Base-by-base conservation (phyloP, 2,329 filamentous ascomycete species). In the Zalaria sp. region DNA sequence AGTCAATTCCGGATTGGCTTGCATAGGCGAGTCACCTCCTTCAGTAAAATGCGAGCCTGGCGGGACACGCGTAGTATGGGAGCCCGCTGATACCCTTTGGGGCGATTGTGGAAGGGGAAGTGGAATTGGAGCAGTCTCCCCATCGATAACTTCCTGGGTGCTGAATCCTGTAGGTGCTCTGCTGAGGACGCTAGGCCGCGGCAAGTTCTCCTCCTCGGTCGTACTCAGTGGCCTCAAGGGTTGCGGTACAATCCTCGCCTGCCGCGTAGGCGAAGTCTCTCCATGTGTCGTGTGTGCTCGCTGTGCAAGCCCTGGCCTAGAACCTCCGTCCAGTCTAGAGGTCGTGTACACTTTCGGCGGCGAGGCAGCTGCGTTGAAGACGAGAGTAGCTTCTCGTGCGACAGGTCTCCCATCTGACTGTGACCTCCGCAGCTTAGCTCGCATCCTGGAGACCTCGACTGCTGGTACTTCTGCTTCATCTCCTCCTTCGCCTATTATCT, bases 401-500 rank as follows among this genome's bases (percentile, higher is more conserved):
- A 2, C 54, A 49, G 40, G 46, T 34, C 44, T 45, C 36, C 53
- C 43, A 35, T 54, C 56, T 27, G 54, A 53, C 35, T 50, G 47
- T 5, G 53, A 57, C 34, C 55, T 44, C 31, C 42, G 36, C 43
- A 55, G 43, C 26, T 41, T 47, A 5, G 50, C 57, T 59, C 72
- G 79, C 47, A 64, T 67, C 56, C 67, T 71, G 4, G 77, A 79
- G 42, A 94, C 80, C 55, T 91, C 82, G 18, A 77, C 67, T 2
- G 79, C 74, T 2, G 83, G 83, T 5, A 73, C 65, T 41, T 83
- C 78, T 42, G 82, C 81, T 59, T 94, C 87, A 54, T 95, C 89
- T 29, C 89, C 89, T 44, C 89, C 89, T 60, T 89, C 81, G 37
- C 89, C 89, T 54, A 96, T 95, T 47, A 94, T 63, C 37, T 86